A percentile compares a stretch with the other conserved stretches of the same genome.
Conservation (phyloP, 2,329 filamentous ascomycete species). For the Zasmidium citrigriseum region DNA sequence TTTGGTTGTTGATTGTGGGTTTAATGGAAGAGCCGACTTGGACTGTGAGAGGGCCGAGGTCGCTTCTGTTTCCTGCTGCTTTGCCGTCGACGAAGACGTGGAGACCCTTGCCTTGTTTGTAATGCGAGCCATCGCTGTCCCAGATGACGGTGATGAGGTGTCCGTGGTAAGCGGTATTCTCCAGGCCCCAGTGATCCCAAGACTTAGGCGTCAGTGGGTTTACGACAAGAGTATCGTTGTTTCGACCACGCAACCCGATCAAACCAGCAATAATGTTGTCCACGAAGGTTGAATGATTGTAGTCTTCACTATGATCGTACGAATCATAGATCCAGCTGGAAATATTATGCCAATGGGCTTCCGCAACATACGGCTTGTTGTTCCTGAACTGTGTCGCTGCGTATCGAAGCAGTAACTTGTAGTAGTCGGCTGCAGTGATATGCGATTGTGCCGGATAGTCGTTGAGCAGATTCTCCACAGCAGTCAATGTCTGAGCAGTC, state of each 20-base stretch:
- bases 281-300: constrained; percentile 48
- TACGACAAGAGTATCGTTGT: constrained; percentile 42
- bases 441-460: constrained; percentile 24
- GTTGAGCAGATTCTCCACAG: constrained; percentile 6
- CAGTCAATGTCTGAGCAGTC: constrained; percentile 44
- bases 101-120: constrained; percentile 37
- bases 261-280: constrained; percentile 49
- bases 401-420: constrained; percentile 41
- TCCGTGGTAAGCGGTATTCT: constrained; percentile 48
- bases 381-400: constrained; percentile 44
- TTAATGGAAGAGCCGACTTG: not conserved
- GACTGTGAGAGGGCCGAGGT: constrained; percentile 31
- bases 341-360: constrained; percentile 45
- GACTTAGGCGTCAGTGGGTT: constrained; percentile 42
- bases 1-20: not conserved
- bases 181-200: constrained; percentile 44
- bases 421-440: constrained; percentile 42
- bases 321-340: constrained; percentile 41
- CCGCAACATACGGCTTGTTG: constrained; percentile 47
- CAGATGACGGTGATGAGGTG: constrained; percentile 45
- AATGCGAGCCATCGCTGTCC: constrained; percentile 42
- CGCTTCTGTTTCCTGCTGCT: constrained; percentile 4
- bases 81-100: constrained; percentile 41
- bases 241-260: constrained; percentile 39
- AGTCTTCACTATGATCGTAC: constrained; percentile 45